Evolutionary conservation across 164 flowering plant genomes (phyloP).

Genomic region (Magnolia changhungtana): DNA sequence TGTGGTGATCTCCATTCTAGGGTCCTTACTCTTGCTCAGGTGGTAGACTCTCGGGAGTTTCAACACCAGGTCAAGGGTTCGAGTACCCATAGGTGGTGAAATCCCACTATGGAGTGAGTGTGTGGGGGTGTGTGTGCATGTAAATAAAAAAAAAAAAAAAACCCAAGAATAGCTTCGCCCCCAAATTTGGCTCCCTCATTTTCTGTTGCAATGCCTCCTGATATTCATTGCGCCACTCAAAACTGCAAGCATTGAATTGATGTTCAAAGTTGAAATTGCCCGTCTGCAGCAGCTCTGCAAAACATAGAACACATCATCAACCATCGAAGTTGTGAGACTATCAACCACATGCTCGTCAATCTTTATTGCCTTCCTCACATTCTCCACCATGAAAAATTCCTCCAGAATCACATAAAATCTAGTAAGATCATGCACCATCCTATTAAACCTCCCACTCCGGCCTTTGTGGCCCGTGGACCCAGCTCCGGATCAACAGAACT

Average conservation of each 20-base stretch:
- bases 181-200: conserved; percentile 76
- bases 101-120: too few relatives aligned
- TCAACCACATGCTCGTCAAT: conserved; percentile 86
- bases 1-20: conserved; percentile 84
- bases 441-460: conserved; percentile 79
- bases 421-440: conserved; percentile 72
- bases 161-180: conserved; percentile 72
- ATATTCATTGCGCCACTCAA: conserved; percentile 76
- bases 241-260: conserved; percentile 76
- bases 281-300: conserved; percentile 86
- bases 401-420: conserved; percentile 89
- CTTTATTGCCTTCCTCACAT: conserved; percentile 86
- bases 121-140: too few relatives aligned
- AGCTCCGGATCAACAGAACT: conserved; percentile 76
- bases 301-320: conserved; percentile 93
- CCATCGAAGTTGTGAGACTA: conserved; percentile 95
- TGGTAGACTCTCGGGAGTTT: too few relatives aligned
- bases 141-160: conserved; percentile 44
- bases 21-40: conserved; percentile 27
- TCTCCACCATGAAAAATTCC: conserved; percentile 95
- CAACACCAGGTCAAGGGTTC: too few relatives aligned
- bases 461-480: conserved; percentile 74
- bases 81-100: too few relatives aligned
- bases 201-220: conserved; percentile 89
- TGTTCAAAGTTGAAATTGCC: conserved; percentile 83